A percentile compares a stretch with the other conserved stretches of the same genome.
phyloP scores from a whole-genome alignment of 257 asterid genomes.

The Capsicum baccatum region DNA sequence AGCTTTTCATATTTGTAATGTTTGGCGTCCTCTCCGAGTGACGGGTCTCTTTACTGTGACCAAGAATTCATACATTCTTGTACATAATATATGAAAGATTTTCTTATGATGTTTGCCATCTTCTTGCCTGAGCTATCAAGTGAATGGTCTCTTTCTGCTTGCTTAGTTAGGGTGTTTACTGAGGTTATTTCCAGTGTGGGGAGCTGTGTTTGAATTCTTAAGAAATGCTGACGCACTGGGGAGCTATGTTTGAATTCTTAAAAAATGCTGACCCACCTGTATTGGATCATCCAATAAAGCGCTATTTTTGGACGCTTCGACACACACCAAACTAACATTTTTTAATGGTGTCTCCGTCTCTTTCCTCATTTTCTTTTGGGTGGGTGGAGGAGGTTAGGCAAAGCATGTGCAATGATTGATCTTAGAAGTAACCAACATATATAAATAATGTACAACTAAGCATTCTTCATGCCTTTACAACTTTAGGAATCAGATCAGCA shows the following conservation, averaged over 20 bases:
- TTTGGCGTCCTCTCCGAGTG: conserved; percentile 34
- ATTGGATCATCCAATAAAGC: not conserved
- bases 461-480: not conserved
- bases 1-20: conserved; percentile 22
- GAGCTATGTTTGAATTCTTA: not conserved
- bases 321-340: not conserved
- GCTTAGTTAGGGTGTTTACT: not conserved
- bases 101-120: conserved; percentile 20
- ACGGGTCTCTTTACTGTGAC: conserved; percentile 31
- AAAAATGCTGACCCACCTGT: not conserved
- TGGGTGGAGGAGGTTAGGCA: conserved; percentile 7
- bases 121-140: not conserved
- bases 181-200: not conserved
- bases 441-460: not conserved
- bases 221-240: not conserved
- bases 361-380: not conserved
- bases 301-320: not conserved
- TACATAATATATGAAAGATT: conserved; percentile 3
- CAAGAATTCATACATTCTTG: conserved; percentile 11
- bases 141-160: conserved; percentile 17
- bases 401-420: conserved; percentile 20
- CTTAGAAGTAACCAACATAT: not conserved
- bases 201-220: not conserved
- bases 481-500: not conserved
- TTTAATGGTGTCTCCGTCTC: too few species aligned